A percentile compares a stretch with the other conserved stretches of the same genome.
Conservation (phyloP, 371 early-diverging fungal species). For the Neoconidiobolus thromboides region DNA sequence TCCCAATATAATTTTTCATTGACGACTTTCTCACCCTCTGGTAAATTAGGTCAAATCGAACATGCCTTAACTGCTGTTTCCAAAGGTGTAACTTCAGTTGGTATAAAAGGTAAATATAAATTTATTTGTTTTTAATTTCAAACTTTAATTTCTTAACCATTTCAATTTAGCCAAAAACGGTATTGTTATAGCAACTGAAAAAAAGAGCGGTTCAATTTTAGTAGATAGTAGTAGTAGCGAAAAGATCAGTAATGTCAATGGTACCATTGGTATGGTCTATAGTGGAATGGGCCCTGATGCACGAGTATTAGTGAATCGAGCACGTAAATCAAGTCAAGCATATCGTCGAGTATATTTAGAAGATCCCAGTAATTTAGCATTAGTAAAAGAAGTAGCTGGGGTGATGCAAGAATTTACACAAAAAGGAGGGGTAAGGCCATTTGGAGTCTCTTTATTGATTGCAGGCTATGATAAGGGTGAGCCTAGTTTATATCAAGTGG, state of each 20-base stretch:
- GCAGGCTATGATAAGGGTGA: constrained; percentile 82
- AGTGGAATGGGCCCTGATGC: constrained; percentile 98
- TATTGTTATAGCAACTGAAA: constrained; percentile 95
- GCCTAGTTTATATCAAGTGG: constrained; percentile 90
- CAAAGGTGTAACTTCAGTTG: constrained; percentile 90
- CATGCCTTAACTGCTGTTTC: constrained; percentile 94
- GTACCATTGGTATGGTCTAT: constrained; percentile 92
- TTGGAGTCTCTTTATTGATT: constrained; percentile 94
- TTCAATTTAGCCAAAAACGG: constrained; percentile 69
- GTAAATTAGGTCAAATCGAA: constrained; percentile 98
- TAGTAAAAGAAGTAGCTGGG: constrained; percentile 89
- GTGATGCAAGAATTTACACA: constrained; percentile 99
- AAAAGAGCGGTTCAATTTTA: constrained; percentile 82
- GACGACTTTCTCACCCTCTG: constrained; percentile 99
- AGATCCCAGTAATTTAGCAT: constrained; percentile 81
- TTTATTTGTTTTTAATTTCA: not conserved
- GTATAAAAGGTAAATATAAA: constrained; percentile 74
- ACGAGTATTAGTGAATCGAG: constrained; percentile 83
- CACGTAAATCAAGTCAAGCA: constrained; percentile 88
- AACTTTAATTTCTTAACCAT: not conserved
- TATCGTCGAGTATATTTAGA: constrained; percentile 87
- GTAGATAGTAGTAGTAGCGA: constrained; percentile 79
- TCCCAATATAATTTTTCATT: constrained; percentile 52
- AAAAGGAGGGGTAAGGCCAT: constrained; percentile 97
- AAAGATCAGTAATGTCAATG: constrained; percentile 74